Percentiles rank a stretch among this genome's conserved stretches.
Evolutionary conservation across 345 rosid genomes (phyloP).

Genomic region (Murraya paniculata): DNA sequence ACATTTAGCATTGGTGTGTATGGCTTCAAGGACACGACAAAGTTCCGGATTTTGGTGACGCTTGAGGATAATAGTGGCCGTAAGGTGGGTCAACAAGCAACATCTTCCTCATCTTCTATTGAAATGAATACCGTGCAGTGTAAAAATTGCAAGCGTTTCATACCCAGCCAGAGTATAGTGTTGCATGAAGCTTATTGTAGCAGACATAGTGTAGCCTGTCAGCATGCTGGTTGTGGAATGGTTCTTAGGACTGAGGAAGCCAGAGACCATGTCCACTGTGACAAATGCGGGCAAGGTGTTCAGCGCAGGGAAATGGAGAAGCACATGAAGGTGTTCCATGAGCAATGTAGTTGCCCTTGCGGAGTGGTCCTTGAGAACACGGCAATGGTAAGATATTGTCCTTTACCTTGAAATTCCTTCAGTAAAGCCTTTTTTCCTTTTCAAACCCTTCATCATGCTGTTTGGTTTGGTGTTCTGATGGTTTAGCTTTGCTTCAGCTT

Average conservation of each 20-base stretch:
- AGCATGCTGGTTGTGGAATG: constrained; percentile 66
- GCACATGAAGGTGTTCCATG: constrained; percentile 88
- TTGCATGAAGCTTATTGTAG: constrained; percentile 88
- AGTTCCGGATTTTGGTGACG: constrained; percentile 49
- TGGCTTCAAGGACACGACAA: constrained; percentile 77
- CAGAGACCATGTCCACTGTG: constrained; percentile 72
- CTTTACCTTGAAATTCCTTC: not conserved
- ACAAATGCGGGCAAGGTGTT: constrained; percentile 79
- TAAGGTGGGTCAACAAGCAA: constrained; percentile 55
- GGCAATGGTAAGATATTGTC: constrained; percentile 59
- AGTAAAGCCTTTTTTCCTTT: not conserved
- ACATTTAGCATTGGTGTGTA: constrained; percentile 77
- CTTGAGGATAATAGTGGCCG: constrained; percentile 44
- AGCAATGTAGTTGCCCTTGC: constrained; percentile 76
- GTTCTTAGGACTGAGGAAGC: constrained; percentile 79
- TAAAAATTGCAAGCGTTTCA: constrained; percentile 78
- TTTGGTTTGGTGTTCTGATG: not conserved
- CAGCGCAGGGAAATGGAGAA: constrained; percentile 84
- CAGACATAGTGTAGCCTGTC: constrained; percentile 75
- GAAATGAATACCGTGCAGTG: constrained; percentile 77
- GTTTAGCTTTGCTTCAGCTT: not conserved
- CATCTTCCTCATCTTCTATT: constrained; percentile 48
- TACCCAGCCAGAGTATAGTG: constrained; percentile 75
- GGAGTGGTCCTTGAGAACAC: constrained; percentile 81
- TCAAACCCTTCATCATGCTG: not conserved